Base-by-base conservation (phyloP, 2,329 filamentous ascomycete genomes). In the Fonsecaea erecta region DNA sequence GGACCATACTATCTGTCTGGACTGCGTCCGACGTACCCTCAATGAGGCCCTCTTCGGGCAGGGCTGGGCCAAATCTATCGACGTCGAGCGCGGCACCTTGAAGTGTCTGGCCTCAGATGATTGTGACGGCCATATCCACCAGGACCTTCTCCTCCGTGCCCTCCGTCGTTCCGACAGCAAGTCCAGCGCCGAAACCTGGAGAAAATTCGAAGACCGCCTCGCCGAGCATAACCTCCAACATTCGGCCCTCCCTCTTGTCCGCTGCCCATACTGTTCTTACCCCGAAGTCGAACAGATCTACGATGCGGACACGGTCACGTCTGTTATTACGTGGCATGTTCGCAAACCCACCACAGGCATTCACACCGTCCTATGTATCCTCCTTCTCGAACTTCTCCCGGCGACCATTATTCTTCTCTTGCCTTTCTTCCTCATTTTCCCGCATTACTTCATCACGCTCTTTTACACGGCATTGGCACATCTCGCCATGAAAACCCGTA, bases 1-100 rank as follows among this genome's bases (percentile, higher is more conserved):
- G 54, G 72, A 71, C 26, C 81, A 83, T 72, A 71, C 80, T n/a
- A 80, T 82, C 37, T 83, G 81, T 68, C 77, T 93, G 77, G 86
- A 86, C 52, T 98, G 95, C 77, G 88, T 98, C 57, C 89, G 89
- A 68, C 87, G 90, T 69, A 89, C 93, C 11, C 85, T 94, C 65
- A 90, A 89, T 56, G 94, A 98, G 75, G 93, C 93, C 1, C 81
- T 98, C 0, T 98, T 96, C 75, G 95, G 95, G 0, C 95, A 98
- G 76, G 92, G 92, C 59, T 97, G 94, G 92, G 86, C 87, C 56
- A 88, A 90, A 65, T 95, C 87, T 72, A 89, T 97, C 71, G 85
- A 95, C 74, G 78, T 86, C 30, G 84, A 88, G 64, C 86, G 83
- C 40, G 90, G 90, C 40, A 93, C 92, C 0, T 82, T 98, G 60